Evolutionary conservation across 1,284 basidiomycete genomes (phyloP).

Genomic region (Trametes sp.): DNA sequence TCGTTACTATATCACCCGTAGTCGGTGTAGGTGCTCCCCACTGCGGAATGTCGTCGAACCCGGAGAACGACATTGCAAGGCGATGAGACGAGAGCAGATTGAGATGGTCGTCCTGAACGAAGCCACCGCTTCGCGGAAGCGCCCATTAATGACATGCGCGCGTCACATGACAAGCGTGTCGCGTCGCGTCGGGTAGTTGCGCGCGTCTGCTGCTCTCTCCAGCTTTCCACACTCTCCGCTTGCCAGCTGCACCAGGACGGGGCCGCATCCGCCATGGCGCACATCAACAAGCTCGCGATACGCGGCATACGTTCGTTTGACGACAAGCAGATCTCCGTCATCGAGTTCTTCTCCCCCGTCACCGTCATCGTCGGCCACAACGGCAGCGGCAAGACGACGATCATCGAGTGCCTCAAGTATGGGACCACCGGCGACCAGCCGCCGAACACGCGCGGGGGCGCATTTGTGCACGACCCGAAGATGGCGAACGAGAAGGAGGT

Average conservation of each 20-base stretch:
- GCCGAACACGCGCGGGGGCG: constrained; percentile 96
- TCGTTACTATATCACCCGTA: constrained; percentile 70
- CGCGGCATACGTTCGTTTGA: constrained; percentile 92
- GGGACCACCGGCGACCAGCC: constrained; percentile 98
- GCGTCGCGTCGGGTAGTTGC: constrained; percentile 23
- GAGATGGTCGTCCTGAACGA: constrained; percentile 7
- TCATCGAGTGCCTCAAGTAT: constrained; percentile 99
- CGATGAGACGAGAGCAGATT: background rate
- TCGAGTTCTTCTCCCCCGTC: constrained; percentile 97
- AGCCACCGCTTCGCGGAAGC: background rate
- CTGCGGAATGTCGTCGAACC: constrained; percentile 63
- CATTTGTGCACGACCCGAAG: constrained; percentile 98
- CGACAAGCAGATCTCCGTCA: constrained; percentile 93
- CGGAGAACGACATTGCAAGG: constrained; percentile 46
- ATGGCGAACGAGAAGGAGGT: constrained; percentile 99
- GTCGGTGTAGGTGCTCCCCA: constrained; percentile 62
- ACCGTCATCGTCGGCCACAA: constrained; percentile 99
- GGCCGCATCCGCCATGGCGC: constrained; percentile 65
- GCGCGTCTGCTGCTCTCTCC: constrained; percentile 1
- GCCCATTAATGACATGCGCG: background rate
- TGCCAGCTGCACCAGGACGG: background rate
- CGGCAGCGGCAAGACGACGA: constrained; percentile 98
- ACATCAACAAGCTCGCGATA: constrained; percentile 87
- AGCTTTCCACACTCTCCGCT: background rate
- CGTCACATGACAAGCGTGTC: constrained; percentile 28